phyloP scores from a whole-genome alignment of 345 rosid species.

The Eutrema heterophyllum region DNA sequence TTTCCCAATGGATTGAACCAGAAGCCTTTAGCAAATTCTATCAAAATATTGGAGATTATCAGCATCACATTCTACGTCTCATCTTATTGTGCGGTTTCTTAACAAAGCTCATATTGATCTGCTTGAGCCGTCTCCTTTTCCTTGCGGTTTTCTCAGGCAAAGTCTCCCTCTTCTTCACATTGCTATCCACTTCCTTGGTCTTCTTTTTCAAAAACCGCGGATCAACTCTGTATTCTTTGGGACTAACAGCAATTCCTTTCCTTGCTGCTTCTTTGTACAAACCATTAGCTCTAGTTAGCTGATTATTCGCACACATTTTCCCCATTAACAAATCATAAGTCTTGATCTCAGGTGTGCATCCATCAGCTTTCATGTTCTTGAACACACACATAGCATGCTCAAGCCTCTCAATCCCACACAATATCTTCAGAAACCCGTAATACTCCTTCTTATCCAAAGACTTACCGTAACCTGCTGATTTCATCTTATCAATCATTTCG shows the following conservation, averaged over 20 bases:
- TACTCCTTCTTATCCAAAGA: slow-evolving; percentile 56
- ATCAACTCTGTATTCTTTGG: slow-evolving; percentile 67
- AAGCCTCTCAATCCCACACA: slow-evolving; percentile 95
- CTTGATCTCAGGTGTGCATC: slow-evolving; percentile 69
- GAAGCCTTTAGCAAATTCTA: neutral
- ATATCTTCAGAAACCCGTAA: slow-evolving; percentile 65
- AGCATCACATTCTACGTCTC: slow-evolving; percentile 35
- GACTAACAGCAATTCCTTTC: slow-evolving; percentile 63
- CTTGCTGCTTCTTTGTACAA: slow-evolving; percentile 62
- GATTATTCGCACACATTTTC: slow-evolving; percentile 64
- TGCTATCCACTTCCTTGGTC: slow-evolving; percentile 46
- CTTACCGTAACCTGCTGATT: slow-evolving; percentile 59
- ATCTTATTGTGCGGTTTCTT: slow-evolving; percentile 67
- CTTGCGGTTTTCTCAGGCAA: slow-evolving; percentile 92
- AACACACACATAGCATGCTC: slow-evolving; percentile 87
- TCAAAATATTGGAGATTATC: neutral
- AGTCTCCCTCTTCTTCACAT: slow-evolving; percentile 86
- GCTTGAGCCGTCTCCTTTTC: slow-evolving; percentile 77
- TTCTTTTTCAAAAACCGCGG: slow-evolving; percentile 62
- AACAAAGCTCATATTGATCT: slow-evolving; percentile 82
- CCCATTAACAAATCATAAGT: slow-evolving; percentile 81
- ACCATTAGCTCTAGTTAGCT: slow-evolving; percentile 67
- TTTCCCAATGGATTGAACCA: neutral
- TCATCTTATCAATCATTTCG: slow-evolving; percentile 89
- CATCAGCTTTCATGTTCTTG: slow-evolving; percentile 72